Base-by-base conservation (phyloP, 139 green algal species). In the Micromonas pusilla region DNA sequence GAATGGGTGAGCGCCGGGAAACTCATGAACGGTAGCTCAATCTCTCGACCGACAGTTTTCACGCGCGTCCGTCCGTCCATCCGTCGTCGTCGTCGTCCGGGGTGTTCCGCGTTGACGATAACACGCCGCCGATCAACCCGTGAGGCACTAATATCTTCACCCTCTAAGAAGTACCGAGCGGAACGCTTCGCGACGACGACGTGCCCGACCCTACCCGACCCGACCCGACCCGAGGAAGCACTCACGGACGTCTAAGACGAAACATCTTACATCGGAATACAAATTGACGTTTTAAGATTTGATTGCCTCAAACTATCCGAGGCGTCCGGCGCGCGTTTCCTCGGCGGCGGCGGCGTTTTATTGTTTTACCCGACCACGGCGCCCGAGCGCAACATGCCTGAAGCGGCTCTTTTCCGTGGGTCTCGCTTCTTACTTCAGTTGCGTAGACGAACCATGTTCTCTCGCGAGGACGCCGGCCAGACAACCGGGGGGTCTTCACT, bases 111-210 rank as follows among this genome's bases (percentile, higher is more conserved):
- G 62, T 20, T 4, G 26, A 30, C 9, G 26, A 68, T 36, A 75
- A 62, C 23, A 20, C 23, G 37, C 52, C 33, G 68, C 68, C 62
- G 68, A 75, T 74, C 52, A 62, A 34, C n/a, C 68, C 2, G 5
- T 75, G 68, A 62, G 68, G 68, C 68, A 57, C 45, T 57, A 57
- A 57, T 23, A 34, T 75, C 52, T 53, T 75, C 68, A 75, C 52
- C 68, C 68, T 75, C 68, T 75, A 75, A 75, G 68, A 75, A 75
- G 68, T 75, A 63, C 52, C 62, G 68, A 75, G 37, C 30, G 21
- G 36, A 25, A 38, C 52, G 52, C 20, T 20, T 16, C 52, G 16
- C 52, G 52, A n/a, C 20, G 19, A 65, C 26, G n/a, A 65, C 54
- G 26, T 25, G 54, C n/a, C 26, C 54, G 54, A 65, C 26, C 26